A percentile compares a stretch with the other conserved stretches of the same genome.
Conservation (phyloP, 2,329 filamentous ascomycete genomes). For the Pestalotiopsis sp. region DNA sequence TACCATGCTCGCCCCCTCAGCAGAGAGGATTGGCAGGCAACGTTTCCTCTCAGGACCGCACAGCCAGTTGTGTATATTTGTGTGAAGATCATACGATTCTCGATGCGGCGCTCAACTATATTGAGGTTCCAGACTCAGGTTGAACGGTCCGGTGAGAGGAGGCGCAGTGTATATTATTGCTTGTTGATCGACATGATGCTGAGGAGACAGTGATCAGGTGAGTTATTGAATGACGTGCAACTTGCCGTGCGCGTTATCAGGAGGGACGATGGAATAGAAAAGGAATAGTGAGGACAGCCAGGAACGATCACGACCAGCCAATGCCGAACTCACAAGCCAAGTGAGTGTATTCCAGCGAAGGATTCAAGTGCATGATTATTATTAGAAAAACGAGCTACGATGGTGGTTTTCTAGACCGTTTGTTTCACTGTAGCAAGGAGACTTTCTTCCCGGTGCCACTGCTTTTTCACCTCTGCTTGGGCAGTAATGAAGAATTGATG, state of each 20-base stretch:
- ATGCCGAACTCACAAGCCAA: no score
- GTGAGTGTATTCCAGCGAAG: background rate
- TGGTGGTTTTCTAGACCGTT: background rate
- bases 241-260: no score
- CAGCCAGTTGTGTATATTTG: background rate
- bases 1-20: background rate
- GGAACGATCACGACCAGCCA: no score
- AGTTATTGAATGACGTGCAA: background rate
- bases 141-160: background rate
- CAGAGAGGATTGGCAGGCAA: background rate
- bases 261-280: no score
- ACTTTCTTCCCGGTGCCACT: background rate
- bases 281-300: no score
- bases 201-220: background rate
- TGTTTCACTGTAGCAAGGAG: background rate
- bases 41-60: background rate
- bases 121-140: background rate
- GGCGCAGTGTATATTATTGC: background rate
- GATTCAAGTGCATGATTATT: background rate
- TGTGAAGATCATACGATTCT: slow-evolving; percentile 1
- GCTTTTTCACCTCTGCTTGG: background rate
- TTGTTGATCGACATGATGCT: background rate
- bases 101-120: background rate
- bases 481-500: background rate
- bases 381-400: no score